phyloP scores from a whole-genome alignment of 139 green algal species.

The Nannochloris sp. region DNA sequence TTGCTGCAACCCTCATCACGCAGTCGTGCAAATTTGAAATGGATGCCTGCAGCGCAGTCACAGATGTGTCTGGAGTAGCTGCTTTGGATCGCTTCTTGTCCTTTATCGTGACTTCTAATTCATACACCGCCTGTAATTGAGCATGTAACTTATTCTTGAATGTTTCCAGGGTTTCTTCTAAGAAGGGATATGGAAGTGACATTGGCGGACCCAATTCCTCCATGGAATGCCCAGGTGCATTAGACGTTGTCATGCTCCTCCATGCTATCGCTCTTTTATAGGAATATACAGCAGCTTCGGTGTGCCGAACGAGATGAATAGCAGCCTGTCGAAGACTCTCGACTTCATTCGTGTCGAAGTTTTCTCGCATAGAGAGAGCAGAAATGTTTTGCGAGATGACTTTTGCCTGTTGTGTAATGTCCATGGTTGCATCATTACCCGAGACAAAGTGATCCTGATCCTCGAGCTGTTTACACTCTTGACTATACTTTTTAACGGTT shows the following conservation, averaged over 20 bases:
- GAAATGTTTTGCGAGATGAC: slow-evolving; percentile 13
- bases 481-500: slow-evolving; percentile 20
- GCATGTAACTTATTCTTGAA: slow-evolving; percentile 26
- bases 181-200: slow-evolving; percentile 21
- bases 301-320: slow-evolving; percentile 21
- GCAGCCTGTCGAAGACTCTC: slow-evolving; percentile 19
- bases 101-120: slow-evolving; percentile 31
- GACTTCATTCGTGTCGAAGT: neutral
- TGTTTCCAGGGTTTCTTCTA: slow-evolving; percentile 16
- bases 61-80: neutral
- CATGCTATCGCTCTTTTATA: slow-evolving; percentile 30
- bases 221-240: neutral
- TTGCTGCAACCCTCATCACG: slow-evolving; percentile 27
- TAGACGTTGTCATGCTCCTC: slow-evolving; percentile 24
- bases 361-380: slow-evolving; percentile 11
- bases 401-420: slow-evolving; percentile 8
- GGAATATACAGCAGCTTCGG: slow-evolving; percentile 25
- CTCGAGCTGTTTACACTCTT: slow-evolving; percentile 36
- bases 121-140: slow-evolving; percentile 9
- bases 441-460: slow-evolving; percentile 12
- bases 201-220: slow-evolving; percentile 17
- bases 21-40: slow-evolving; percentile 37
- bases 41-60: slow-evolving; percentile 16
- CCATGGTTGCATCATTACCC: neutral
- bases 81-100: neutral